Conservation (phyloP, 2,329 filamentous ascomycete species). For the Diplodia scrobiculata region DNA sequence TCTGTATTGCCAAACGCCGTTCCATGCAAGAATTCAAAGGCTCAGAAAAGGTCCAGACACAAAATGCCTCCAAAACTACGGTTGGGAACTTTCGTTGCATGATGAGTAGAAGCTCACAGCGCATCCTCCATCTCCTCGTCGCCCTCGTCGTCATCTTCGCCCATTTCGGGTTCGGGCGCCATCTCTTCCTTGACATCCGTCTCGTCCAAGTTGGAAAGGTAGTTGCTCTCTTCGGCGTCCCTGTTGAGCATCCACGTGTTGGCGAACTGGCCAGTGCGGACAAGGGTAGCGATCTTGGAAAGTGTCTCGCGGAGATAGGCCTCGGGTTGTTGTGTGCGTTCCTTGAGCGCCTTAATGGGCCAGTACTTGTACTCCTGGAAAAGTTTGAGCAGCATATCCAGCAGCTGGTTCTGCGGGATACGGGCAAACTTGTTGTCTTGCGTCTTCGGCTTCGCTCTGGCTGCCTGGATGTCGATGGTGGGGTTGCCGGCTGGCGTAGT, state of each 20-base stretch:
- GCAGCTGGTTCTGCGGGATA: slow-evolving; percentile 82
- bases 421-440: slow-evolving; percentile 84
- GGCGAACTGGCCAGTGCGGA: slow-evolving; percentile 80
- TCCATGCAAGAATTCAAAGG: slow-evolving; percentile 1
- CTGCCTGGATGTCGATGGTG: slow-evolving; percentile 54
- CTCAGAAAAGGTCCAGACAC: not conserved
- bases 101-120: slow-evolving; percentile 9
- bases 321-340: slow-evolving; percentile 80
- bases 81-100: not conserved
- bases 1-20: slow-evolving; percentile 8
- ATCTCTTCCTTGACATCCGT: slow-evolving; percentile 29
- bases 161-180: slow-evolving; percentile 41
- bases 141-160: slow-evolving; percentile 62
- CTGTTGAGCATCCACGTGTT: slow-evolving; percentile 78
- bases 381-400: slow-evolving; percentile 79
- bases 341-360: slow-evolving; percentile 85
- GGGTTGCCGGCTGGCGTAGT: slow-evolving; percentile 42
- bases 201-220: slow-evolving; percentile 3
- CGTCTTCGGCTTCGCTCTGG: slow-evolving; percentile 52
- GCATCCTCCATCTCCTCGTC: slow-evolving; percentile 76
- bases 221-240: slow-evolving; percentile 21
- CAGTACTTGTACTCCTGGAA: slow-evolving; percentile 90
- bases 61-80: not conserved
- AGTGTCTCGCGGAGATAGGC: slow-evolving; percentile 86
- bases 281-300: slow-evolving; percentile 77